Evolutionary conservation across 306 rosid genomes (phyloP), one percentile per base, ranked within the genome.

Genomic region (Sicyos edulis): DNA sequence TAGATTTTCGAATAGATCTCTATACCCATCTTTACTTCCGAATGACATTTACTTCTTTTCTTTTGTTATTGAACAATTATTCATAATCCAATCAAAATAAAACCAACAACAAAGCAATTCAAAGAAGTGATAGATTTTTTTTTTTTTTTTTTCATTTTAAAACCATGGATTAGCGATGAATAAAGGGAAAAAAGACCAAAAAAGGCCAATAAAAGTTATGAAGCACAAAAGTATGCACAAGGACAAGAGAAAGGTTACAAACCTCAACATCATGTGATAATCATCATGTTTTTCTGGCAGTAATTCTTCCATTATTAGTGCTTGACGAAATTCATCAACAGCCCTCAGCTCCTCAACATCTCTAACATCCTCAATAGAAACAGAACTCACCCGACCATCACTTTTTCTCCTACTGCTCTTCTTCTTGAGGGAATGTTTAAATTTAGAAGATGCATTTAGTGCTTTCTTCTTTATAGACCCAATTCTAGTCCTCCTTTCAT

Each of bases 391-490:
- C 44, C 97, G 83, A 17, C 89, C 96, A 71, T 93, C 96, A 13
- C 90, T 88, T 66, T 88, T 93, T 24, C 95, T 83, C 74, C 95
- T 81, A 53, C 91, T 78, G 68, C 96, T 86, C 85, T 93, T 93
- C 70, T 91, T 93, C 86, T 89, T 93, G 0, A 93, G 89, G 75
- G 97, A 87, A 71, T 93, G 99, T 62, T 84, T 91, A 75, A 93
- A 85, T 65, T 91, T 93, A 47, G 99, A 83, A 37, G 99, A 93
- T n/a, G 97, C 98, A 74, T 86, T 90, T 22, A 93, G 71, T 0
- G 98, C 99, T 74, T 93, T 93, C 96, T 91, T 93, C 82, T 91
- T 93, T 5, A 93, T 77, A 75, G 96, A 88, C 14, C 98, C 98
- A 15, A 88, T 93, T 78, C 96, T 88, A 15, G 92, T 83, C 76